Conservation (phyloP, 1,139 yeast genomes). For the Blastobotrys malaysiensis region DNA sequence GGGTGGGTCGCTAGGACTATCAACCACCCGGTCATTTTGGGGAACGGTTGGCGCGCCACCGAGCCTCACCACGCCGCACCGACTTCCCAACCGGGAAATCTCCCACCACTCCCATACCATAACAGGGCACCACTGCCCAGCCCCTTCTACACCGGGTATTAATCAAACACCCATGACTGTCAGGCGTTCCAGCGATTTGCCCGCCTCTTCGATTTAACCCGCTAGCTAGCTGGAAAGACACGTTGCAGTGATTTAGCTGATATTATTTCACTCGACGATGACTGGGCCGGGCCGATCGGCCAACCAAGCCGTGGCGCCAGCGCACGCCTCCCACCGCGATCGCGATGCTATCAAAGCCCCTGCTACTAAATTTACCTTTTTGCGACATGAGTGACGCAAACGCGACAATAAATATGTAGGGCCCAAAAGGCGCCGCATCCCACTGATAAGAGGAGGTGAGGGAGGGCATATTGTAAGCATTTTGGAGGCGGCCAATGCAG, state of each 20-base stretch:
- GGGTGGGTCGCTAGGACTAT: not conserved
- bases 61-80: not conserved
- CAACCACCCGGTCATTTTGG: not conserved
- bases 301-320: not conserved
- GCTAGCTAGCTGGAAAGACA: too few species aligned
- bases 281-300: not conserved
- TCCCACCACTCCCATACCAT: not conserved
- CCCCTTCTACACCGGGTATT: not conserved
- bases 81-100: not conserved
- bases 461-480: too few species aligned
- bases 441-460: too few species aligned
- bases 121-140: not conserved
- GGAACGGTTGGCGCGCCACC: not conserved
- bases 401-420: not conserved
- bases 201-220: not conserved
- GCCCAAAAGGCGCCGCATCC: too few species aligned
- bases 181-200: not conserved
- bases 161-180: too few species aligned
- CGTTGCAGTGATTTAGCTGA: too few species aligned
- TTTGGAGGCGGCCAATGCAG: too few species aligned
- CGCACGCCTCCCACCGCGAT: not conserved
- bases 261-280: too few species aligned
- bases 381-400: not conserved
- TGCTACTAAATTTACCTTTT: not conserved
- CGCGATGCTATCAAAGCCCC: too few species aligned